phyloP scores from a whole-genome alignment of 805 yeast species.

The Candida khao-thaluensis region DNA sequence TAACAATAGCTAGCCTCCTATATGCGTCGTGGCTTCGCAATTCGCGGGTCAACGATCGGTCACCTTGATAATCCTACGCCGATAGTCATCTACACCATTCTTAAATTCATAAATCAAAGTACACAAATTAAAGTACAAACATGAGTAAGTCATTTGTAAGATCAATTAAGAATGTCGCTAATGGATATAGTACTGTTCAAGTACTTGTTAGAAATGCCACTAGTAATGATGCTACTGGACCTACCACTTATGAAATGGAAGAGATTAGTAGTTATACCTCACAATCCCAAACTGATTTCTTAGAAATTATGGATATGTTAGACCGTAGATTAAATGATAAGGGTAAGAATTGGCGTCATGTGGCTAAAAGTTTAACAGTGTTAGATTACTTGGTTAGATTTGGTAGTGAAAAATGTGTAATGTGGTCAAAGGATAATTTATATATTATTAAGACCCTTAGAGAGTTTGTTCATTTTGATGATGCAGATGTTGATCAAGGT shows the following conservation, averaged over 20 bases:
- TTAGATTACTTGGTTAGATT: slow-evolving; percentile 80
- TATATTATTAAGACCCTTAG: slow-evolving; percentile 86
- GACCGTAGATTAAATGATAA: slow-evolving; percentile 91
- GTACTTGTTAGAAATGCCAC: slow-evolving; percentile 90
- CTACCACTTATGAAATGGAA: slow-evolving; percentile 78
- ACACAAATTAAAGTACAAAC: no score
- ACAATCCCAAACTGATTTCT: slow-evolving; percentile 65
- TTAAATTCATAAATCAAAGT: no score
- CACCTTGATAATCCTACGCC: slow-evolving; percentile 1
- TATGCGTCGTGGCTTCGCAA: background rate
- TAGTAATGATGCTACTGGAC: slow-evolving; percentile 82
- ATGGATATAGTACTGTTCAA: slow-evolving; percentile 85
- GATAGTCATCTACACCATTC: no score
- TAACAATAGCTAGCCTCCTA: no score
- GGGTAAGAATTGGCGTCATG: slow-evolving; percentile 97
- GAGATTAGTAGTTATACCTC: slow-evolving; percentile 76
- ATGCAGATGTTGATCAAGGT: slow-evolving; percentile 80
- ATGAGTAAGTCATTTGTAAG: slow-evolving; percentile 82
- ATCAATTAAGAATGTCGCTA: slow-evolving; percentile 82
- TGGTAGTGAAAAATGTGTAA: slow-evolving; percentile 85
- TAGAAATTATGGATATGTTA: slow-evolving; percentile 91
- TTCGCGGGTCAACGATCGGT: slow-evolving; percentile 8
- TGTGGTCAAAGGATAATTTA: slow-evolving; percentile 88
- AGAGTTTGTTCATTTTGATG: slow-evolving; percentile 84
- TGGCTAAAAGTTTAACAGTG: slow-evolving; percentile 87